Evolutionary conservation across 192 early-diverging fungal genomes (phyloP).

Genomic region (Podila minutissima): DNA sequence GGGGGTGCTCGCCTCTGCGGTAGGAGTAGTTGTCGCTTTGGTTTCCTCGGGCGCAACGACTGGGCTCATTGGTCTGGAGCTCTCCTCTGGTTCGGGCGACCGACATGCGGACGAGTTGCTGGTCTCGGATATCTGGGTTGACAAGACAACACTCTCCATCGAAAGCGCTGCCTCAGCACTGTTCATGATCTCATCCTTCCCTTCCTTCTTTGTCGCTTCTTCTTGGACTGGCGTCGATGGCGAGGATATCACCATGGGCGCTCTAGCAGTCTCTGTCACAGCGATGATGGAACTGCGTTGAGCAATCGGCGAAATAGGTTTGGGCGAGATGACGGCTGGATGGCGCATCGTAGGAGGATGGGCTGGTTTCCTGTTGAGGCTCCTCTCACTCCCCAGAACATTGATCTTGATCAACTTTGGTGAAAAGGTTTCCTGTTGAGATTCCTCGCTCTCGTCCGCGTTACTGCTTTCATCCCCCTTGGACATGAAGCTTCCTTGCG

Average conservation of each 20-base stretch:
- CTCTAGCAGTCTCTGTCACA: neutral
- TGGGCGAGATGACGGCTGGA: conserved; percentile 21
- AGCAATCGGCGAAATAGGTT: conserved; percentile 12
- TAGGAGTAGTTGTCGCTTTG: neutral
- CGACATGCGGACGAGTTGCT: neutral
- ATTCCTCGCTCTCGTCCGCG: neutral
- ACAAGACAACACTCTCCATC: conserved; percentile 41
- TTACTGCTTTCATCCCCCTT: neutral
- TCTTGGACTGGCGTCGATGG: neutral
- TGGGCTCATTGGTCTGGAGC: neutral
- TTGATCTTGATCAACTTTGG: neutral
- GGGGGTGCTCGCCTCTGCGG: no score
- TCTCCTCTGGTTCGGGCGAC: neutral
- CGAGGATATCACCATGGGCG: neutral
- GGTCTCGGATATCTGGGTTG: conserved; percentile 26
- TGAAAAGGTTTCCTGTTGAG: neutral
- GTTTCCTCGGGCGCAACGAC: neutral
- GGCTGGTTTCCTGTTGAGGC: neutral
- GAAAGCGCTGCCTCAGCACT: neutral
- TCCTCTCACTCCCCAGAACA: neutral
- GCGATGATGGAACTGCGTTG: conserved; percentile 9
- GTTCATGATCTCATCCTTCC: neutral
- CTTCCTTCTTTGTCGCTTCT: neutral
- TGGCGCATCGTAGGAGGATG: neutral
- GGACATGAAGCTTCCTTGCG: neutral